Percentiles rank a stretch among this genome's conserved stretches.
These are phyloP conservation scores for Lolium perenne DNA, from an alignment of 176 grass and related monocot species.

Conservation along the genomic window DNA sequence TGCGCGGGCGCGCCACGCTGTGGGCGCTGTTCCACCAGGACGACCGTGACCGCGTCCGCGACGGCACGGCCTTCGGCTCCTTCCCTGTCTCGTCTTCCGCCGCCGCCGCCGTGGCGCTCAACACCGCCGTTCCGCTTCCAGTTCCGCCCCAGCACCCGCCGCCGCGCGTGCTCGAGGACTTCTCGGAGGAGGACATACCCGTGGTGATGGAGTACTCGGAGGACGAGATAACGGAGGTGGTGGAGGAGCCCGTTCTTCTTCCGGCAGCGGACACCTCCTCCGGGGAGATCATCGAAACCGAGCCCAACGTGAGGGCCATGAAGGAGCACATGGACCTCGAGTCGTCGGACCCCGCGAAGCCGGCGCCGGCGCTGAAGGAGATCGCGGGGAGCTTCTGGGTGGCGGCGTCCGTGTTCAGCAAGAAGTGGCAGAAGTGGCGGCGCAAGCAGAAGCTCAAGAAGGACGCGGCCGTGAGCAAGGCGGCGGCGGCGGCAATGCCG, in stretches of 20 bases:
- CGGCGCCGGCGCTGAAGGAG: constrained; percentile 69
- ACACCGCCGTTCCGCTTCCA: constrained; percentile 37
- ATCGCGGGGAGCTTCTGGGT: constrained; percentile 97
- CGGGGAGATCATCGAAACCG: constrained; percentile 67
- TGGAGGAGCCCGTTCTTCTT: constrained; percentile 54
- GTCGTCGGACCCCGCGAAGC: constrained; percentile 58
- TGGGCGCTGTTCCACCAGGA: constrained; percentile 95
- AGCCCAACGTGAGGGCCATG: constrained; percentile 56
- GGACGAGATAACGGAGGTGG: constrained; percentile 71
- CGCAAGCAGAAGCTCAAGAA: constrained; percentile 98
- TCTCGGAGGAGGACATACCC: constrained; percentile 58
- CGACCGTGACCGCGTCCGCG: constrained; percentile 67
- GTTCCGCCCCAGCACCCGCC: constrained; percentile 21
- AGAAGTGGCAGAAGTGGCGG: constrained; percentile 97
- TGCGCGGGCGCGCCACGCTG: constrained; percentile 85
- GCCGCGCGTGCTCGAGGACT: constrained; percentile 47
- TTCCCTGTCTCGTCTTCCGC: constrained; percentile 56
- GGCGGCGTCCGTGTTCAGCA: constrained; percentile 95
- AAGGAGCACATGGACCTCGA: constrained; percentile 90
- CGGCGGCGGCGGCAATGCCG: constrained; percentile 53
- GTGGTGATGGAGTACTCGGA: constrained; percentile 53
- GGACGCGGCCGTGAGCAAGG: constrained; percentile 70
- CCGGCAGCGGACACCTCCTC: constrained; percentile 60
- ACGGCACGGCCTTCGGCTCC: constrained; percentile 50
- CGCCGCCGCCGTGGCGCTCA: constrained; percentile 44